A percentile compares a stretch with the other conserved stretches of the same genome.
These are phyloP conservation scores for Hyparrhenia diplandra DNA, from an alignment of 176 grass and related monocot species.

Conservation along the genomic window DNA sequence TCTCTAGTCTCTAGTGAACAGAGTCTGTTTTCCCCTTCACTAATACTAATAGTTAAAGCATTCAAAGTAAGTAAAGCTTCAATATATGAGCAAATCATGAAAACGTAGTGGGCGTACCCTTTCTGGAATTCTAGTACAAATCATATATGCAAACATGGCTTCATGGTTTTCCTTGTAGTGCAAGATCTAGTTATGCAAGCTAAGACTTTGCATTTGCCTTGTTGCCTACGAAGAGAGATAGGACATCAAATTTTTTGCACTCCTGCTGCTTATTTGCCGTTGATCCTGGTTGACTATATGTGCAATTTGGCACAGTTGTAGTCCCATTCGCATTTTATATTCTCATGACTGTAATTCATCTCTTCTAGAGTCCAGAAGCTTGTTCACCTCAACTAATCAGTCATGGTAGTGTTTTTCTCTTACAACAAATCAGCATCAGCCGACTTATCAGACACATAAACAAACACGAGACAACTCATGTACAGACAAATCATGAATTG, in stretches of 20 bases:
- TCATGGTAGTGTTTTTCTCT: no score
- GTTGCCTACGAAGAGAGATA: not conserved
- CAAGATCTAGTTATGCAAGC: not conserved
- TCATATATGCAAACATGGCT: not conserved
- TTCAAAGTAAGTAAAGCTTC: no score
- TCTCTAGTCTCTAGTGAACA: not conserved
- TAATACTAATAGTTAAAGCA: no score
- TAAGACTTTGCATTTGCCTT: no score
- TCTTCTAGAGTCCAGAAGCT: not conserved
- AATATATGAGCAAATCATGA: not conserved
- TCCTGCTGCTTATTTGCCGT: not conserved
- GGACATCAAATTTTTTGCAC: not conserved
- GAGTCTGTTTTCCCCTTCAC: not conserved
- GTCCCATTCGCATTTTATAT: not conserved
- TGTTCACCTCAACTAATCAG: no score
- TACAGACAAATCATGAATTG: not conserved
- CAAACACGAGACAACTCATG: not conserved
- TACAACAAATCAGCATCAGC: no score
- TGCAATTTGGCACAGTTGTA: not conserved
- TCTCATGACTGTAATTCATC: not conserved
- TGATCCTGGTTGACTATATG: not conserved
- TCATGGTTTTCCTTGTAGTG: not conserved
- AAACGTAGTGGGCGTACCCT: not conserved
- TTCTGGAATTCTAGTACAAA: not conserved
- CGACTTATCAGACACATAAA: no score